These are phyloP conservation scores for Penicillium odoratum DNA, from an alignment of 495 filamentous ascomycete species.

Conservation along the genomic window DNA sequence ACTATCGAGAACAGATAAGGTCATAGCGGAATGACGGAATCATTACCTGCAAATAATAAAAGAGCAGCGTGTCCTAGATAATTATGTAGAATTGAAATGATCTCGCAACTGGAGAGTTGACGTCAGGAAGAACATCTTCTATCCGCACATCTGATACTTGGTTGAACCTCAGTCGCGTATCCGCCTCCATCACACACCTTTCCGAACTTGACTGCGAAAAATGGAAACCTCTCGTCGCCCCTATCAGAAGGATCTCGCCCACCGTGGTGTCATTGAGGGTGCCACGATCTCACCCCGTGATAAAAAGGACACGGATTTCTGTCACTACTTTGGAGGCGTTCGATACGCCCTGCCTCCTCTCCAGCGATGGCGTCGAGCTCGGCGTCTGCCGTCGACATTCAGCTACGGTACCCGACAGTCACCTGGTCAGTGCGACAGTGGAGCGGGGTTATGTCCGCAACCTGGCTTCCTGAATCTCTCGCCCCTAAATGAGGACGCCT, in stretches of 20 bases:
- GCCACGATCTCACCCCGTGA: conserved; percentile 27
- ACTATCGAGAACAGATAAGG: conserved; percentile 6
- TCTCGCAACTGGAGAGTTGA: neutral
- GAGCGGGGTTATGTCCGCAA: conserved; percentile 40
- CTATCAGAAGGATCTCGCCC: conserved; percentile 29
- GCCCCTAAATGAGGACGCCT: conserved; percentile 19
- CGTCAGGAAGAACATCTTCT: neutral
- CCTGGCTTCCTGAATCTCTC: conserved; percentile 29
- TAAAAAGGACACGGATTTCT: conserved; percentile 22
- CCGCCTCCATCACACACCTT: too few relatives aligned
- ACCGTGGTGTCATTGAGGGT: conserved; percentile 39
- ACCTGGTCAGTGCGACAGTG: conserved; percentile 30
- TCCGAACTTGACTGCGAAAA: neutral
- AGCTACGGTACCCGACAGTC: conserved; percentile 36
- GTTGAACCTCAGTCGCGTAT: neutral
- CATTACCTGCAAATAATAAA: conserved; percentile 11
- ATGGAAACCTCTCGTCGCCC: conserved; percentile 36
- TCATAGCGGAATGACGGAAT: conserved; percentile 14
- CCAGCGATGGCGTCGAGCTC: conserved; percentile 40
- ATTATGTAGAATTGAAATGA: neutral
- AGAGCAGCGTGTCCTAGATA: neutral
- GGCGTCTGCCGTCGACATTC: conserved; percentile 30
- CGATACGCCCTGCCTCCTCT: conserved; percentile 42
- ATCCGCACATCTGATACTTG: neutral
- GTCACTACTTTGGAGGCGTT: conserved; percentile 46